Evolutionary conservation across 148 eudicot genomes (phyloP).

Genomic region (Cornus florida): DNA sequence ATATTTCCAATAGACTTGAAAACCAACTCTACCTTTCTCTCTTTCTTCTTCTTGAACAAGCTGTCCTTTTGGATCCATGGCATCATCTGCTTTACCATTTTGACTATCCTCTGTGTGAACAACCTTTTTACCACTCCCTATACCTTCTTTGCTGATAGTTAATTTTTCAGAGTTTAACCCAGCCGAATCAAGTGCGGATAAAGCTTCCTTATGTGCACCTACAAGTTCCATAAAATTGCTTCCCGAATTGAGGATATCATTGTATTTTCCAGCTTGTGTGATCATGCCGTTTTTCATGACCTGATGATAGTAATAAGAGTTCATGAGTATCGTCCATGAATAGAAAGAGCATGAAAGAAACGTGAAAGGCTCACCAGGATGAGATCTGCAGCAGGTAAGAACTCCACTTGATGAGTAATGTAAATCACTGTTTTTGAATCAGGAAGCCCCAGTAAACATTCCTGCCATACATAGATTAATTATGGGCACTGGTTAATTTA

Average conservation of each 20-base stretch:
- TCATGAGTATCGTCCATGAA: background rate
- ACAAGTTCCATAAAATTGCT: conserved; percentile 62
- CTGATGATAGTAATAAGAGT: conserved; percentile 14
- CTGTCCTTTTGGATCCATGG: conserved; percentile 34
- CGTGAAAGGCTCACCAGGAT: conserved; percentile 47
- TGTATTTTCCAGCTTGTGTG: conserved; percentile 56
- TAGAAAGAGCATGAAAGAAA: conserved; percentile 9
- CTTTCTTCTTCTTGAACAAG: conserved; percentile 68
- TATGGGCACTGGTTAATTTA: background rate
- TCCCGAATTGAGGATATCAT: conserved; percentile 48
- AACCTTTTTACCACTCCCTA: conserved; percentile 10
- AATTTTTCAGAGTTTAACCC: conserved; percentile 7
- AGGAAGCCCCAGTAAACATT: conserved; percentile 49
- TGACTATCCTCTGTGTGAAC: conserved; percentile 21
- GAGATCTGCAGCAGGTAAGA: conserved; percentile 13
- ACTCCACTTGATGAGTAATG: conserved; percentile 63
- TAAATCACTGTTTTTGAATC: conserved; percentile 50
- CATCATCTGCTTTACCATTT: conserved; percentile 31
- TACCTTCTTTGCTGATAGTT: conserved; percentile 6
- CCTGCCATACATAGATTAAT: conserved; percentile 27
- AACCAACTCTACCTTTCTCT: conserved; percentile 61
- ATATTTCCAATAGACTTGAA: conserved; percentile 56
- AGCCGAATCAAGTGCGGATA: conserved; percentile 43
- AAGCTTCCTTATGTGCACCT: conserved; percentile 55
- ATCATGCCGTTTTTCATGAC: conserved; percentile 66